Evolutionary conservation across 2,329 filamentous ascomycete genomes (phyloP).

Genomic region (Pseudogymnoascus verrucosus): DNA sequence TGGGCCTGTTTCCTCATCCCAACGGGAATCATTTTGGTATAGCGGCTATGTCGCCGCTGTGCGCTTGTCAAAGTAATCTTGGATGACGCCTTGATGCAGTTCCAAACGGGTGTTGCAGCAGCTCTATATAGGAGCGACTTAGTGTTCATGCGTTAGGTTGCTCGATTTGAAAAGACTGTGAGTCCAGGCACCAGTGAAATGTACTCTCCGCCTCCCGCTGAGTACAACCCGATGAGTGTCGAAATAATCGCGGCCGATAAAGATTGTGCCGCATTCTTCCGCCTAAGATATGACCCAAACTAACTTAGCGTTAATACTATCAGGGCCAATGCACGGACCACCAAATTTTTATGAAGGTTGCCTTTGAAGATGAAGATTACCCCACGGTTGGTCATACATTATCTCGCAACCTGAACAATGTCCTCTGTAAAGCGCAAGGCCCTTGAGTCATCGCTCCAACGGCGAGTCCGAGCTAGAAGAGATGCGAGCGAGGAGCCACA

Average conservation of each 20-base stretch:
- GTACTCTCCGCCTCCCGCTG: not conserved
- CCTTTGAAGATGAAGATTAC: not conserved
- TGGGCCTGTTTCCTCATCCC: slow-evolving; percentile 1
- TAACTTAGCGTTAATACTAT: not conserved
- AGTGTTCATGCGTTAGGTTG: not conserved
- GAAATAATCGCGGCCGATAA: slow-evolving; percentile 6
- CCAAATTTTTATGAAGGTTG: slow-evolving; percentile 7
- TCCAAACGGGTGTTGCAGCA: not conserved
- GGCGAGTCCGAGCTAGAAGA: slow-evolving; percentile 25
- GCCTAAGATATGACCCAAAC: not conserved
- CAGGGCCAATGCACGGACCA: not conserved
- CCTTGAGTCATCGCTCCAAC: slow-evolving; percentile 19
- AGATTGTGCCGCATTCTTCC: slow-evolving; percentile 1
- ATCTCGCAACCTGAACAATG: slow-evolving; percentile 16
- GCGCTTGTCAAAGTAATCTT: not conserved
- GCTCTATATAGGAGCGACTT: not conserved
- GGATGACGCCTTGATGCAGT: not conserved
- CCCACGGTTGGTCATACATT: not conserved
- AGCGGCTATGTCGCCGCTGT: not conserved
- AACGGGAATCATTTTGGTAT: not conserved
- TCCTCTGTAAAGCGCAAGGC: slow-evolving; percentile 25
- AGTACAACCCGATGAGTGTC: not conserved
- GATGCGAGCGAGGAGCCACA: slow-evolving; percentile 25
- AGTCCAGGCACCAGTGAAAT: slow-evolving; percentile 3
- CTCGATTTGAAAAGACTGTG: not conserved